Conservation (phyloP, 192 early-diverging fungal species). For the Podila minutissima region DNA sequence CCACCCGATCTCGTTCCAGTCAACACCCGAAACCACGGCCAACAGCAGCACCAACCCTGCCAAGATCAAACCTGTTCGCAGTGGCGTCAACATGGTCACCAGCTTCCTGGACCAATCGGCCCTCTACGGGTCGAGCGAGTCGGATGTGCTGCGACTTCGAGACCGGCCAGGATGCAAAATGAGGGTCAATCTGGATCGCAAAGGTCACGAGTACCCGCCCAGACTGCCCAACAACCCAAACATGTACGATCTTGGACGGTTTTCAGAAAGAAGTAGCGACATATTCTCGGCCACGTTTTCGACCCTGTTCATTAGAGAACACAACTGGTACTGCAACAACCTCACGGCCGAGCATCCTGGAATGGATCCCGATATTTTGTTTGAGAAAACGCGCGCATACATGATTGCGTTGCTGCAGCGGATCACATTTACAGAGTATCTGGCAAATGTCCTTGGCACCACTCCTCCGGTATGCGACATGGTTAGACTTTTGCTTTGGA, state of each 20-base stretch:
- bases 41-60: neutral
- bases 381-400: constrained; percentile 1
- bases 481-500: neutral
- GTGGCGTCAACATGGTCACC: constrained; percentile 2
- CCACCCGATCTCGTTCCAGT: neutral
- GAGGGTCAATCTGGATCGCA: neutral
- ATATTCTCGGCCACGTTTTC: neutral
- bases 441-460: neutral
- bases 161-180: neutral
- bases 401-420: constrained; percentile 4
- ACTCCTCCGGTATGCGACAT: neutral
- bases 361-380: neutral
- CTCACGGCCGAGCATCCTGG: neutral
- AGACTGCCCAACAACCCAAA: neutral
- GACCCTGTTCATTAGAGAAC: constrained; percentile 4
- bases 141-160: neutral
- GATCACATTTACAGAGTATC: neutral
- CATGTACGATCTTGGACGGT: neutral
- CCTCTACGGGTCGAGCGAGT: neutral
- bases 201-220: neutral
- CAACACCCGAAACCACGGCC: neutral
- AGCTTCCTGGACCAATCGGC: neutral
- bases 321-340: neutral
- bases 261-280: neutral
- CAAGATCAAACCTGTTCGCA: neutral